Evolutionary conservation across 805 yeast genomes (phyloP), one percentile per base, ranked within the genome.

Genomic region (Monosporozyma siamensis): DNA sequence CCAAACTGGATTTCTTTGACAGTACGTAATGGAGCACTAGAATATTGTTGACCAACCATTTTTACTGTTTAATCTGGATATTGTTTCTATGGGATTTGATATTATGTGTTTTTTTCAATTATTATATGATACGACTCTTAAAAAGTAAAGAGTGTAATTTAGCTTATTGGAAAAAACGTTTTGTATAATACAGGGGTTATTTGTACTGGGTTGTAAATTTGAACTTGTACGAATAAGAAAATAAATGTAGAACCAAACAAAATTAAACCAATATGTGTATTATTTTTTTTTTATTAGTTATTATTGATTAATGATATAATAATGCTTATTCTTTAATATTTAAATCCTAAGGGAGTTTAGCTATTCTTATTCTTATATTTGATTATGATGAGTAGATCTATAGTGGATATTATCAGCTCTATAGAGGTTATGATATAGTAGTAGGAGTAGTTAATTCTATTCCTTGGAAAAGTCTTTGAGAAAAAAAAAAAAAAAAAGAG

Each of bases 1-100:
- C 99, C 98, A 72, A 92, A 94, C 72, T 92, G 98, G 61, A 89
- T 97, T 75, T 92, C 98, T 69, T 89, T 90, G 49, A 92, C 89
- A 41, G 96, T 81, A 66, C 97, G 87, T 66, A 92, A 78, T 43
- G 98, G 98, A 48, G 98, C 98, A 71, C 97, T 88, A 46, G 97
- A 92, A 73, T 85, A 89, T 60, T 96, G 95, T 65, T 90, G 82
- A 40, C 66, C 69, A 38, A 66, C 70, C 72, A 68, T 66, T 26
- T 41, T 59, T 39, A 18, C 11, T 32, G 6, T 4, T 11, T 11
- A 20, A 32, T 18, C 4, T 32, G 6, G 32, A 12, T 4, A 29
- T 15, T 20, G 26, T 42, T 24, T 20, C 14, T 18, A 17, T 20
- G 17, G 14, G n/a, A 34, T 38, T 14, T 25, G 23, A 30, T 21